A percentile compares a stretch with the other conserved stretches of the same genome.
Evolutionary conservation across 176 grass and related monocot genomes (phyloP).

Genomic region (Bothriochloa decipiens): DNA sequence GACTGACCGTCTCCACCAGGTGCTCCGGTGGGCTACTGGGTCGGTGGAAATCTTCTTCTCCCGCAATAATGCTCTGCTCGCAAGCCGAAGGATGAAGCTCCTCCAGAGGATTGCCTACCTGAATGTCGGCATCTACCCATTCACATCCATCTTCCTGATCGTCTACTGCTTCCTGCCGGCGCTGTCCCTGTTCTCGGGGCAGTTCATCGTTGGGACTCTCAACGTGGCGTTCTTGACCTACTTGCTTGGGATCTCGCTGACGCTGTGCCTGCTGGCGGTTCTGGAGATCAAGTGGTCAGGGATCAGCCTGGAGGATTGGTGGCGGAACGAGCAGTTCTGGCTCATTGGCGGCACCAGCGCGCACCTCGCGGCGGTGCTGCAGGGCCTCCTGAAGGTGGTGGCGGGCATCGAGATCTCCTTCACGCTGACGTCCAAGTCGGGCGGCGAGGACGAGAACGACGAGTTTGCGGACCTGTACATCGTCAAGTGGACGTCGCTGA

Average conservation of each 20-base stretch:
- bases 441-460: slow-evolving; percentile 72
- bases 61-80: slow-evolving; percentile 85
- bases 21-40: slow-evolving; percentile 95
- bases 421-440: slow-evolving; percentile 90
- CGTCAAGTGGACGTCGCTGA: slow-evolving; percentile 92
- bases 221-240: slow-evolving; percentile 85
- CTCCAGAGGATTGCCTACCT: slow-evolving; percentile 89
- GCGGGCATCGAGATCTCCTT: slow-evolving; percentile 98
- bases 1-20: slow-evolving; percentile 96
- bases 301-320: slow-evolving; percentile 92
- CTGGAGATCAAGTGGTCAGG: slow-evolving; percentile 97
- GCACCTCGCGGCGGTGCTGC: slow-evolving; percentile 84
- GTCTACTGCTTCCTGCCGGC: slow-evolving; percentile 99
- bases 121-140: slow-evolving; percentile 96
- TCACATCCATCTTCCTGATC: slow-evolving; percentile 96
- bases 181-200: slow-evolving; percentile 86
- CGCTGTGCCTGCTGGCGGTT: slow-evolving; percentile 67
- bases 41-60: slow-evolving; percentile 99
- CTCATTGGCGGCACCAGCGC: slow-evolving; percentile 93
- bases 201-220: slow-evolving; percentile 87
- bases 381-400: slow-evolving; percentile 91
- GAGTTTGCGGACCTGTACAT: slow-evolving; percentile 93
- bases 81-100: slow-evolving; percentile 82
- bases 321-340: slow-evolving; percentile 99
- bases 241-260: slow-evolving; percentile 77